A percentile compares a stretch with the other conserved stretches of the same genome.
Conservation (phyloP, 306 rosid genomes). For the Medicago arabica region DNA sequence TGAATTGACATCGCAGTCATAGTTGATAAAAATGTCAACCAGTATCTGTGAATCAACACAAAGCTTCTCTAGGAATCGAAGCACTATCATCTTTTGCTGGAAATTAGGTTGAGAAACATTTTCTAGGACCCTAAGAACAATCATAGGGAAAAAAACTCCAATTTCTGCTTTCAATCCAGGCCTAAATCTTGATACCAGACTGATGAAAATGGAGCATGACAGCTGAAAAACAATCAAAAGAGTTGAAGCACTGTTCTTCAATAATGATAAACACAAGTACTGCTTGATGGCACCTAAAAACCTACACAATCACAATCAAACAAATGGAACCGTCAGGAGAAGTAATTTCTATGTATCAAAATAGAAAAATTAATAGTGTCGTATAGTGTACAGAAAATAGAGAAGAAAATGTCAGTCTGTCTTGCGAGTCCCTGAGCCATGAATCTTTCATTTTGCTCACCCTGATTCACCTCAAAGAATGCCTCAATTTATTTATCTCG, state of each 20-base stretch:
- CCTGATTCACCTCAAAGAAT: background rate
- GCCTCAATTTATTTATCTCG: background rate
- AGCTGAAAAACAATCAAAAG: constrained; percentile 96
- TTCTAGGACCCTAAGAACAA: constrained; percentile 96
- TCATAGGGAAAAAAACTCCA: constrained; percentile 99
- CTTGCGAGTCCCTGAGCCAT: background rate
- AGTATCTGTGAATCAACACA: constrained; percentile 94
- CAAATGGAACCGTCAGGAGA: constrained; percentile 43
- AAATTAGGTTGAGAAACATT: constrained; percentile 97
- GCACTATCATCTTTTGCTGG: constrained; percentile 99
- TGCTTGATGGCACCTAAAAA: constrained; percentile 99
- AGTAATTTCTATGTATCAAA: constrained; percentile 28
- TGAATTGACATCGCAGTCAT: constrained; percentile 99
- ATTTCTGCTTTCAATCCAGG: constrained; percentile 98
- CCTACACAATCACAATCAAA: constrained; percentile 72
- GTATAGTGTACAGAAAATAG: constrained; percentile 11
- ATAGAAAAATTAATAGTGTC: constrained; percentile 13
- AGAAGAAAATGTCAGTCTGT: background rate
- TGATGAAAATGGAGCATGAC: constrained; percentile 97
- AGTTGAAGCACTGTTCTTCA: constrained; percentile 99
- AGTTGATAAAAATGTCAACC: constrained; percentile 95
- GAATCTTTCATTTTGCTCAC: background rate
- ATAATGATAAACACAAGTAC: constrained; percentile 90
- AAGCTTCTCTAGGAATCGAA: constrained; percentile 92
- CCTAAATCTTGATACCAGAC: constrained; percentile 98